A percentile compares a stretch with the other conserved stretches of the same genome.
Conservation (phyloP, 73 alveolate genomes). For the Stentor coeruleus region DNA sequence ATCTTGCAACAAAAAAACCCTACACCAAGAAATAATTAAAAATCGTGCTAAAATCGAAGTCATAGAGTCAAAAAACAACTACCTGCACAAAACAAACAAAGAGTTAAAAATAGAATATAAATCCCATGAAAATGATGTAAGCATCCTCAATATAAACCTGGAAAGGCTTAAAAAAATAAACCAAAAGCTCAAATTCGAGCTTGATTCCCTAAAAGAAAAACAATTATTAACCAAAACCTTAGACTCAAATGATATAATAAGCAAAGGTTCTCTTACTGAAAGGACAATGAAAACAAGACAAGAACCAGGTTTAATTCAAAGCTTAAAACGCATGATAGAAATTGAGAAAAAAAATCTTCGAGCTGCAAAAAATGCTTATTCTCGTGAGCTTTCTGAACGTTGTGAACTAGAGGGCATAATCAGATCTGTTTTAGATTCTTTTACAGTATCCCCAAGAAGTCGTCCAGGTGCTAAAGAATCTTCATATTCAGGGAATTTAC, state of each 20-base stretch:
- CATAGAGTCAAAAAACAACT: constrained; percentile 60
- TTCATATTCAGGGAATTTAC: too few species aligned
- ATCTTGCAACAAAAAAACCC: not conserved
- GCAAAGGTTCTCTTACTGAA: not conserved
- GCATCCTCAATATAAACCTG: constrained; percentile 45
- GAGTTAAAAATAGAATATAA: constrained; percentile 57
- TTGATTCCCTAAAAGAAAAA: constrained; percentile 15
- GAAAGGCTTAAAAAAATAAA: constrained; percentile 60
- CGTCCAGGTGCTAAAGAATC: not conserved
- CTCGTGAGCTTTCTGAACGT: constrained; percentile 53
- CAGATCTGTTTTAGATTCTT: constrained; percentile 40
- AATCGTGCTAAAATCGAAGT: constrained; percentile 54
- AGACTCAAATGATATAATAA: constrained; percentile 28
- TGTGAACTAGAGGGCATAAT: constrained; percentile 47
- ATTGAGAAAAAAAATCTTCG: constrained; percentile 50
- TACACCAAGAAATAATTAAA: constrained; percentile 38
- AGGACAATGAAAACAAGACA: not conserved
- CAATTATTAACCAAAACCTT: not conserved
- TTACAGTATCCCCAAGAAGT: not conserved
- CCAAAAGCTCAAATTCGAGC: constrained; percentile 54
- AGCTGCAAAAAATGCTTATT: constrained; percentile 43
- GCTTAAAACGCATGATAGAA: constrained; percentile 44
- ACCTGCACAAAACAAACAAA: constrained; percentile 54
- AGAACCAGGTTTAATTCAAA: constrained; percentile 22
- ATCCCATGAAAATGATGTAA: constrained; percentile 63